phyloP scores from a whole-genome alignment of 2,329 filamentous ascomycete genomes.

The Aspergillus versicolor region DNA sequence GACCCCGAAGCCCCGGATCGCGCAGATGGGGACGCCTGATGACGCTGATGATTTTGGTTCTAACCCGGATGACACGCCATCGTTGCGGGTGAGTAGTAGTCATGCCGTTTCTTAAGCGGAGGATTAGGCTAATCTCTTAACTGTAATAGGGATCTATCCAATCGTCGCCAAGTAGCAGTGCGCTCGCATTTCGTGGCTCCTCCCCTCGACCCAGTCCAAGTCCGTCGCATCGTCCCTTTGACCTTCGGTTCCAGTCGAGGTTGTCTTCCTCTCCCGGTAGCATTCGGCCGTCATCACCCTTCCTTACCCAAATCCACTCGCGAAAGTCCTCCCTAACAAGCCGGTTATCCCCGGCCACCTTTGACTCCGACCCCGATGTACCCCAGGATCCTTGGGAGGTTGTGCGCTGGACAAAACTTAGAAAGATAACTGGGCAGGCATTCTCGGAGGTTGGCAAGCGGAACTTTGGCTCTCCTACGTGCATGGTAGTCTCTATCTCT shows the following conservation, averaged over 20 bases:
- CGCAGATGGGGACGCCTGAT: slow-evolving; percentile 20
- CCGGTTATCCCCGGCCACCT: slow-evolving; percentile 59
- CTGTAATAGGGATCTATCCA: slow-evolving; percentile 50
- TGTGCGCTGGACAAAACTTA: slow-evolving; percentile 90
- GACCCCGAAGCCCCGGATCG: slow-evolving; percentile 14
- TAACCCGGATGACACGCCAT: slow-evolving; percentile 79
- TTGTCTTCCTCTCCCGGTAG: slow-evolving; percentile 63
- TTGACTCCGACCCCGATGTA: slow-evolving; percentile 65
- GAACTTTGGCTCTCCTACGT: slow-evolving; percentile 89
- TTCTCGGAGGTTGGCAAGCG: slow-evolving; percentile 91
- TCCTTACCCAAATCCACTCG: slow-evolving; percentile 73
- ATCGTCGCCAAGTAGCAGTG: slow-evolving; percentile 70
- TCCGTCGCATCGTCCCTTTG: slow-evolving; percentile 87
- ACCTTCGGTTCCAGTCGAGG: slow-evolving; percentile 88
- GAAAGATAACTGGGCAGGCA: slow-evolving; percentile 81
- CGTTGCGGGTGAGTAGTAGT: slow-evolving; percentile 65
- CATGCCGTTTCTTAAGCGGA: slow-evolving; percentile 55
- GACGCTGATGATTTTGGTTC: slow-evolving; percentile 69
- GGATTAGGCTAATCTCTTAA: slow-evolving; percentile 35
- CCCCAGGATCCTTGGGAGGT: slow-evolving; percentile 91
- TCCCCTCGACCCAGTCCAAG: slow-evolving; percentile 71
- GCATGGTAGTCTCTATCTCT: slow-evolving; percentile 79
- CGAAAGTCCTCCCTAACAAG: slow-evolving; percentile 78
- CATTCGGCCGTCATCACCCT: slow-evolving; percentile 73
- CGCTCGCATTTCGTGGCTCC: slow-evolving; percentile 67